These are phyloP conservation scores for Cladobotryum mycophilum DNA, from an alignment of 2,329 filamentous ascomycete genomes.

Conservation along the genomic window DNA sequence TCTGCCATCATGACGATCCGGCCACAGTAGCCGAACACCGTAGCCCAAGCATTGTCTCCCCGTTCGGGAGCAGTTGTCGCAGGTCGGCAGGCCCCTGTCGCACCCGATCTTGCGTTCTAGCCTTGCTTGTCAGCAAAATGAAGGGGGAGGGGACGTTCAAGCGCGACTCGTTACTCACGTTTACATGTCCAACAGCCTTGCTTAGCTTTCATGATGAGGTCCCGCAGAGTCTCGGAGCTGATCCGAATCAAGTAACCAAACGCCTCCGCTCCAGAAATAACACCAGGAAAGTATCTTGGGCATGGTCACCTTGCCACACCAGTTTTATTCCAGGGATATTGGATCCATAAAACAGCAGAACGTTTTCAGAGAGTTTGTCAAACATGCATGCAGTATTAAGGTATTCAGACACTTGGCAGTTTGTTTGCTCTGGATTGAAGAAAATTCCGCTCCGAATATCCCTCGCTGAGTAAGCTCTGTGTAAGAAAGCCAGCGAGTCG, in stretches of 20 bases:
- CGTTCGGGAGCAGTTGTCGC: constrained; percentile 38
- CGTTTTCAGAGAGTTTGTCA: not conserved
- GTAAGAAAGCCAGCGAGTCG: too few species aligned
- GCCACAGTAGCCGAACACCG: constrained; percentile 40
- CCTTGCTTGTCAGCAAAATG: not conserved
- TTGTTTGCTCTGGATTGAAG: not conserved
- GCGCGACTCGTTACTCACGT: constrained; percentile 7
- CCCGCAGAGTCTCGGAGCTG: not conserved
- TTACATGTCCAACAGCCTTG: constrained; percentile 17
- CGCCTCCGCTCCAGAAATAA: constrained; percentile 1
- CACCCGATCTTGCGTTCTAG: constrained; percentile 43
- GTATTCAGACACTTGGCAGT: not conserved
- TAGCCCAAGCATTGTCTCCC: constrained; percentile 38
- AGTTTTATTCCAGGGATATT: not conserved
- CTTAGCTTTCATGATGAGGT: constrained; percentile 8
- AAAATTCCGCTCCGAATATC: not conserved
- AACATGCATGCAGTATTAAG: not conserved
- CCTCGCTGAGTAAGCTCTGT: not conserved
- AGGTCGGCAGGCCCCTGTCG: constrained; percentile 36
- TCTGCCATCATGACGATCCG: constrained; percentile 40
- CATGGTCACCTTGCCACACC: constrained; percentile 4
- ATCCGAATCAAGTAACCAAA: not conserved
- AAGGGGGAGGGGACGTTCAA: not conserved
- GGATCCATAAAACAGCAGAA: not conserved
- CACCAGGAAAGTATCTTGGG: constrained; percentile 1